phyloP scores from a whole-genome alignment of 441 rosid species.

The Raphanus hybrid region DNA sequence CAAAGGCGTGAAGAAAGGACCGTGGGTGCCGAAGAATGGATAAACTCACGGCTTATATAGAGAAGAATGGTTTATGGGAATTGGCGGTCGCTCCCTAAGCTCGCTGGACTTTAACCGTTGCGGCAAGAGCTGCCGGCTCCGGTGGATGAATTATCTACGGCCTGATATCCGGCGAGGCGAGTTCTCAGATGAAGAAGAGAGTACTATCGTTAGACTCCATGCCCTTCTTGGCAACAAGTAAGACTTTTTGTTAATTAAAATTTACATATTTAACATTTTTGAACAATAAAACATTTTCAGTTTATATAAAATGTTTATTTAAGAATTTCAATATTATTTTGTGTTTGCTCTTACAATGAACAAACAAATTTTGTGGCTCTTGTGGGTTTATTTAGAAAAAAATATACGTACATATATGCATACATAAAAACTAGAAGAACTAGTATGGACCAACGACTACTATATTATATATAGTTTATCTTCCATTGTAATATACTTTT shows the following conservation, averaged over 20 bases:
- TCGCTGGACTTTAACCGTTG: conserved; percentile 52
- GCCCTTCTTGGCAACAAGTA: conserved; percentile 56
- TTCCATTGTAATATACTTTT: neutral
- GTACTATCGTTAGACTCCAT: conserved; percentile 51
- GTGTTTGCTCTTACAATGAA: neutral
- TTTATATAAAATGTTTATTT: neutral
- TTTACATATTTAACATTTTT: neutral
- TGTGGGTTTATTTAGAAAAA: conserved; percentile 2
- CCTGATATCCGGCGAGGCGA: conserved; percentile 59
- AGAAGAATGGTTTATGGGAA: conserved; percentile 46
- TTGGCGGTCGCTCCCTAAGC: conserved; percentile 57
- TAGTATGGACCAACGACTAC: neutral
- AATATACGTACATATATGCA: neutral
- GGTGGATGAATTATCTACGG: conserved; percentile 59
- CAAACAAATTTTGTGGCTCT: neutral
- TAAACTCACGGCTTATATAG: conserved; percentile 46
- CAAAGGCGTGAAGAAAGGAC: conserved; percentile 51
- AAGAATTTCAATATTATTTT: neutral
- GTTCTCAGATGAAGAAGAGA: conserved; percentile 54
- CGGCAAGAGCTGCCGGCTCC: conserved; percentile 55
- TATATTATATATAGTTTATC: neutral
- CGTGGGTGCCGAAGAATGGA: conserved; percentile 55
- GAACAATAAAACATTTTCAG: neutral
- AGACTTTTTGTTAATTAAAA: neutral
- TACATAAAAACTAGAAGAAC: neutral